Evolutionary conservation across 805 yeast genomes (phyloP), one percentile per base, ranked within the genome.

Genomic region (Teunomyces lycoperdinae): DNA sequence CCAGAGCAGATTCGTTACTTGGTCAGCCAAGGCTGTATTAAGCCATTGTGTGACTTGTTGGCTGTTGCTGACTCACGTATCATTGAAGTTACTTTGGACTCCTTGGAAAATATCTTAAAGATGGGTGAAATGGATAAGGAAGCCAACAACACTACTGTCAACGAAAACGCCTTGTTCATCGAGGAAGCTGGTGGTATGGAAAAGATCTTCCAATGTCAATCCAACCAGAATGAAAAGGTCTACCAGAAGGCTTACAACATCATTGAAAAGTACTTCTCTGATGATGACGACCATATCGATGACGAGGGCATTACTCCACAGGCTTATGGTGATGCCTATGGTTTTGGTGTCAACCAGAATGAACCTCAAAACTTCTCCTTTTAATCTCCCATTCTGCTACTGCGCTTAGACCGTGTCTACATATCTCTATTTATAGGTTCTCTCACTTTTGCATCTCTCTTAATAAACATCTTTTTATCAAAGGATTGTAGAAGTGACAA

Each of bases 121-220:
- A 88, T 90, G 74, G 99, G 99, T 58, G 98, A 94, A 67, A 72
- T 84, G 69, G 97, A 90, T 63, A 88, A 83, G 70, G 96, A 90
- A 62, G 77, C 84, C 47, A 77, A 80, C 50, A 87, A 86, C 48
- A 66, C 84, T 13, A 68, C 77, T 43, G 78, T 83, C 60, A 94
- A 94, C 71, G 89, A 87, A 67, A 86, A 91, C 64, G 96, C 98
- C 26, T 79, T 90, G 53, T 89, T 72, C 72, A 87, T 94, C 63
- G 99, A 94, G 74, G 97, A 92, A 68, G 97, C 97, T 39, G 98
- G 97, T 60, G 99, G 99, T 53, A 86, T 90, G 83, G 98, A 94
- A 68, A 91, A 89, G 75, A 92, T 94, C 60, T 86, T 87, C 69
- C 89, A 88, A 52, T 87, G 96, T 66, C 99, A 94, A 77, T 82